Conservation (phyloP, 2,329 filamentous ascomycete genomes). For the Fusarium sterilihyphosum region DNA sequence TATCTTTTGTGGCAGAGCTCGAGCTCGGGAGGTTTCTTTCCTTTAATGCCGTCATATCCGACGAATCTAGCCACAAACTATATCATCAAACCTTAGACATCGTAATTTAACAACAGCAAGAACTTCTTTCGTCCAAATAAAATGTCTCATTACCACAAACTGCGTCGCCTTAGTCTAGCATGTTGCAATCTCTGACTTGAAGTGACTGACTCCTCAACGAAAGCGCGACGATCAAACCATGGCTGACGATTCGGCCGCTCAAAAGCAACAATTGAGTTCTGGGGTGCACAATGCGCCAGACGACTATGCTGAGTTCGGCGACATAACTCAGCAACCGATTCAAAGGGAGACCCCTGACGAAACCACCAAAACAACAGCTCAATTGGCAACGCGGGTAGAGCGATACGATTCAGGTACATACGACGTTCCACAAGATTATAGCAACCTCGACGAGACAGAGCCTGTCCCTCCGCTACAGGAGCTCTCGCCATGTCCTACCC, state of each 20-base stretch:
- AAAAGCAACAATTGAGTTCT: neutral
- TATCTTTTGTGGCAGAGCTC: slow-evolving; percentile 8
- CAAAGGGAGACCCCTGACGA: neutral
- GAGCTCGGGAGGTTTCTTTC: slow-evolving; percentile 19
- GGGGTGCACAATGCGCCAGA: neutral
- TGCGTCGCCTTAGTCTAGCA: neutral
- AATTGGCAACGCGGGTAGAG: neutral
- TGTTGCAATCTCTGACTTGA: neutral
- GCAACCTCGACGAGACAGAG: slow-evolving; percentile 55
- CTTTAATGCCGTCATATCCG: slow-evolving; percentile 42
- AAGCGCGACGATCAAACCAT: slow-evolving; percentile 7
- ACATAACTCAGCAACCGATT: neutral
- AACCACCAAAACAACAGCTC: neutral
- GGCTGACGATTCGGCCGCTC: neutral
- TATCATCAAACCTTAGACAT: slow-evolving; percentile 10
- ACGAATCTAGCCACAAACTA: slow-evolving; percentile 9
- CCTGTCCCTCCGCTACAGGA: slow-evolving; percentile 14
- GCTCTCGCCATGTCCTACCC: neutral
- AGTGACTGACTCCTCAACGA: neutral
- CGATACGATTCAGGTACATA: slow-evolving; percentile 35
- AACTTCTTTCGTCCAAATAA: neutral
- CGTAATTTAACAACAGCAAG: neutral
- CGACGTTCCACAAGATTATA: slow-evolving; percentile 47
- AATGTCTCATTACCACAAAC: neutral
- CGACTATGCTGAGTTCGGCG: neutral